Evolutionary conservation across 306 rosid genomes (phyloP).

Genomic region (Acacia crassicarpa): DNA sequence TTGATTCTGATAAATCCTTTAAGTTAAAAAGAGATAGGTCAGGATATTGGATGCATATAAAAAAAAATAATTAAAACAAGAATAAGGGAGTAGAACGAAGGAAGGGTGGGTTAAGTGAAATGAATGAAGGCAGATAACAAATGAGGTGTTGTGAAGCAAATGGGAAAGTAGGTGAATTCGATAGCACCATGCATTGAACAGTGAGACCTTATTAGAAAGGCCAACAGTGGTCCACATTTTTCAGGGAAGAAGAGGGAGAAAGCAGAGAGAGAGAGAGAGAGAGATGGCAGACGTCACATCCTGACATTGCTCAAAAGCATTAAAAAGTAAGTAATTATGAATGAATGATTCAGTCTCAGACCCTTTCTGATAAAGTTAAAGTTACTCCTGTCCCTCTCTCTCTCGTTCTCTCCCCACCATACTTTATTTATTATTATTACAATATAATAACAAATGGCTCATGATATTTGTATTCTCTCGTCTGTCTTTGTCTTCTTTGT

Average conservation of each 20-base stretch:
- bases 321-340: slow-evolving; percentile 76
- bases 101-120: too few relatives aligned
- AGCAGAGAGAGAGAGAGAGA: slow-evolving; percentile 34
- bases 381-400: slow-evolving; percentile 42
- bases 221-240: slow-evolving; percentile 40
- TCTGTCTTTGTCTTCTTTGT: background rate
- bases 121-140: too few relatives aligned
- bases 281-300: slow-evolving; percentile 55
- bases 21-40: too few relatives aligned
- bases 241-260: background rate
- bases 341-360: slow-evolving; percentile 75
- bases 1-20: too few relatives aligned
- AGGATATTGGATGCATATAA: too few relatives aligned
- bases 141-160: background rate
- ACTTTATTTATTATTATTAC: background rate
- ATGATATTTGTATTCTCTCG: background rate
- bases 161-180: background rate
- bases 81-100: background rate
- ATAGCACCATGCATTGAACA: background rate
- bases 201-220: background rate
- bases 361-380: slow-evolving; percentile 58
- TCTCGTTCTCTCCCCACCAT: background rate
- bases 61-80: too few relatives aligned
- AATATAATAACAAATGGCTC: background rate
- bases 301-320: slow-evolving; percentile 42